These are phyloP conservation scores for Byssothecium circinans DNA, from an alignment of 2,329 filamentous ascomycete genomes.

Conservation along the genomic window DNA sequence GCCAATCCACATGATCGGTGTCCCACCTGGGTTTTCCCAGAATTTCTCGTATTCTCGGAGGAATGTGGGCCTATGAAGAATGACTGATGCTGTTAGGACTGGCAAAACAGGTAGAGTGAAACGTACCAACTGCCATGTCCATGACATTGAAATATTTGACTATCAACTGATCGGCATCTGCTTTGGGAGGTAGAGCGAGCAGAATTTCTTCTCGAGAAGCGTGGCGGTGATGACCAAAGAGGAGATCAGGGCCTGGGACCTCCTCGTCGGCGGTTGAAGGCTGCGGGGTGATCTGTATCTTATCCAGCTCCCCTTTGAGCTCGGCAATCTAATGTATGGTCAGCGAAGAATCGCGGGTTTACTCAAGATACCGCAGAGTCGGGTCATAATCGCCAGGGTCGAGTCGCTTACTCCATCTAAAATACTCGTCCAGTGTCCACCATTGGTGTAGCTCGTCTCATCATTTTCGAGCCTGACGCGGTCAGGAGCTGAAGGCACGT, in stretches of 20 bases:
- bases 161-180: slow-evolving; percentile 30
- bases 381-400: neutral
- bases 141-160: slow-evolving; percentile 30
- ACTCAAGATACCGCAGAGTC: neutral
- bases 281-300: slow-evolving; percentile 28
- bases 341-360: neutral
- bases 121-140: slow-evolving; percentile 31
- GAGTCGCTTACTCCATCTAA: slow-evolving; percentile 33
- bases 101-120: neutral
- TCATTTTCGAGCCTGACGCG: slow-evolving; percentile 33
- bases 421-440: slow-evolving; percentile 42
- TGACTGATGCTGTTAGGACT: slow-evolving; percentile 15
- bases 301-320: slow-evolving; percentile 34
- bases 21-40: slow-evolving; percentile 44
- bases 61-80: slow-evolving; percentile 37
- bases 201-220: slow-evolving; percentile 33
- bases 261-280: slow-evolving; percentile 13
- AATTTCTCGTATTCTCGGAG: slow-evolving; percentile 45
- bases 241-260: slow-evolving; percentile 28
- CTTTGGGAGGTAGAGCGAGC: slow-evolving; percentile 26
- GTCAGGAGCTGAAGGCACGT: slow-evolving; percentile 29
- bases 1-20: slow-evolving; percentile 49
- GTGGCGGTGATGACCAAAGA: slow-evolving; percentile 32
- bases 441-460: slow-evolving; percentile 35
- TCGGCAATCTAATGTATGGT: slow-evolving; percentile 30